Conservation (phyloP, 2,329 filamentous ascomycete species). For the Bipolaris zeicola region DNA sequence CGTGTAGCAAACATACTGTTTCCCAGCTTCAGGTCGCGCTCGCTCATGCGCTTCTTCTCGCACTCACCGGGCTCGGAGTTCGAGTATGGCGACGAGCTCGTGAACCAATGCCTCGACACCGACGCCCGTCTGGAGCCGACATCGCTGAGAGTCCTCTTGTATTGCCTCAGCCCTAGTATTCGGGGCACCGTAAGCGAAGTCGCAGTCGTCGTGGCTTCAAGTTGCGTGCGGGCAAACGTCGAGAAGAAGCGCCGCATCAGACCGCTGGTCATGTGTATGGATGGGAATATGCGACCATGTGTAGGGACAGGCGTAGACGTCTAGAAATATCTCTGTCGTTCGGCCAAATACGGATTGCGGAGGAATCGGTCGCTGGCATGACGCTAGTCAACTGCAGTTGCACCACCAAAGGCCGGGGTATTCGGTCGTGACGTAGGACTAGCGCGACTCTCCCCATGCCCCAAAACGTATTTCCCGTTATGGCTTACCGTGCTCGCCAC, state of each 20-base stretch:
- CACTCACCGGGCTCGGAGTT: conserved; percentile 31
- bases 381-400: conserved; percentile 13
- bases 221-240: conserved; percentile 48
- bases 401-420: conserved; percentile 15
- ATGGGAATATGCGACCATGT: conserved; percentile 40
- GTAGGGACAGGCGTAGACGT: conserved; percentile 11
- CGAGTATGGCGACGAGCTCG: conserved; percentile 44
- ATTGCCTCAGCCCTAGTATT: conserved; percentile 41
- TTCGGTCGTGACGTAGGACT: conserved; percentile 26
- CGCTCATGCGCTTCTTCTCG: conserved; percentile 60
- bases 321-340: conserved; percentile 1
- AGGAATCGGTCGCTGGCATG: conserved; percentile 6
- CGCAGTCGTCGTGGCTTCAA: conserved; percentile 21
- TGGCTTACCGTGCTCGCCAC: conserved; percentile 11
- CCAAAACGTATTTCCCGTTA: neutral
- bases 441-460: conserved; percentile 11
- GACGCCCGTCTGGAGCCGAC: conserved; percentile 38
- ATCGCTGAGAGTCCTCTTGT: conserved; percentile 42
- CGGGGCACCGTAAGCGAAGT: conserved; percentile 34
- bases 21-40: conserved; percentile 66
- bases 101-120: conserved; percentile 53
- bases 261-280: conserved; percentile 49
- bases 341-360: conserved; percentile 3
- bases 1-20: conserved; percentile 56
- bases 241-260: conserved; percentile 56